A percentile compares a stretch with the other conserved stretches of the same genome.
Conservation (phyloP, 2,329 filamentous ascomycete genomes). For the Microdochium paspali region DNA sequence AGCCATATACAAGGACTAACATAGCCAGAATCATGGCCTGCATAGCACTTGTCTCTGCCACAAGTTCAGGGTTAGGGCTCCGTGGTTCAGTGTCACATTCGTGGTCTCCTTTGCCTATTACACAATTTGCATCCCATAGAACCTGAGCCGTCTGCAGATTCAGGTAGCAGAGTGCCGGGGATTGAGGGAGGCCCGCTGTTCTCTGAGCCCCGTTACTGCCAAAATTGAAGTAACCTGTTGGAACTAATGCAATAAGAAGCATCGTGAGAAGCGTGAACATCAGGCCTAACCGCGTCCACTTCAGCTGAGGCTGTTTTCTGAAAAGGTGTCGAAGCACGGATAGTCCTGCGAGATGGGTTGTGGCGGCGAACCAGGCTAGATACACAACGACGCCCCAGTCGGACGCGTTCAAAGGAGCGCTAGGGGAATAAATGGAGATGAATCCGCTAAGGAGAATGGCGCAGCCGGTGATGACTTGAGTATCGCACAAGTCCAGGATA, state of each 20-base stretch:
- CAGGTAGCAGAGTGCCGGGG: background rate
- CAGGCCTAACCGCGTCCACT: background rate
- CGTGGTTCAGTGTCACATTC: no score
- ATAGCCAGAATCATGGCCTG: background rate
- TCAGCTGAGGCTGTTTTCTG: background rate
- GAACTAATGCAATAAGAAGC: background rate
- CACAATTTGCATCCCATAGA: no score
- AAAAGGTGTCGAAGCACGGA: background rate
- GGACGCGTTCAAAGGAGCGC: background rate
- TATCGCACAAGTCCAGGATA: slow-evolving; percentile 1
- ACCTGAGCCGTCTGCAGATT: background rate
- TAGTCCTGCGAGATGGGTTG: background rate
- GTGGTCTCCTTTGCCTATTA: no score
- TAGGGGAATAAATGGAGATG: background rate
- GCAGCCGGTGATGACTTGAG: background rate
- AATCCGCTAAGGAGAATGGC: background rate
- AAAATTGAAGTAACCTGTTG: background rate
- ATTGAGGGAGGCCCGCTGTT: background rate
- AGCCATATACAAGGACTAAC: background rate
- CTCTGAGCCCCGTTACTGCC: no score
- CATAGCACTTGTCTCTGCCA: background rate
- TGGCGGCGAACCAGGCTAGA: background rate
- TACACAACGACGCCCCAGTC: background rate
- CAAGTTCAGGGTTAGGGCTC: no score
- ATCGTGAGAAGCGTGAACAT: background rate